Evolutionary conservation across 352 stramenopile species (phyloP).

Genomic region (Thraustochytrium sp.): DNA sequence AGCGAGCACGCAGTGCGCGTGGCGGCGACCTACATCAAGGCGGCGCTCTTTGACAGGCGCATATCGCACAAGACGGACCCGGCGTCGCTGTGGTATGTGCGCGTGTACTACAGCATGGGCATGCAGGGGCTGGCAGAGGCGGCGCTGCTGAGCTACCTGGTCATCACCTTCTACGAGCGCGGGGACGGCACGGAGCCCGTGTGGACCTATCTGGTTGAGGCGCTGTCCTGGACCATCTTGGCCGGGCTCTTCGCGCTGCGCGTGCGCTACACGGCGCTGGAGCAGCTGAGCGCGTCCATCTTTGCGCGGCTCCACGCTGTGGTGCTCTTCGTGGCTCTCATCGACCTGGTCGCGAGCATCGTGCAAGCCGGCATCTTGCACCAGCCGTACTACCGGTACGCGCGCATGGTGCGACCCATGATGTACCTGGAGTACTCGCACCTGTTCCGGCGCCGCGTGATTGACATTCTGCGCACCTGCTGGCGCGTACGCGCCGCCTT

Average conservation of each 20-base stretch:
- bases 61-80: background rate
- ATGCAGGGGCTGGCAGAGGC: background rate
- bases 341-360: background rate
- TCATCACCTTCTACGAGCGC: constrained; percentile 20
- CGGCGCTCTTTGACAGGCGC: background rate
- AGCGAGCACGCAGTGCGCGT: background rate
- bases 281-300: background rate
- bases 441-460: background rate
- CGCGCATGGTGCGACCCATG: constrained; percentile 11
- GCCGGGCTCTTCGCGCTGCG: background rate
- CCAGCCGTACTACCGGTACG: background rate
- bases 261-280: background rate
- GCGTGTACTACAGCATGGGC: constrained; percentile 2
- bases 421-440: constrained; percentile 33
- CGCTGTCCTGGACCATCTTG: background rate
- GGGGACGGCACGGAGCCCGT: background rate
- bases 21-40: constrained; percentile 19
- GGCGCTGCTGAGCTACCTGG: background rate
- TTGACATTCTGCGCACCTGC: constrained; percentile 26
- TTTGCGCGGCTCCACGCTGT: constrained; percentile 19
- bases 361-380: background rate
- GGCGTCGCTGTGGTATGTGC: background rate
- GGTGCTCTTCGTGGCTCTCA: background rate
- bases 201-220: background rate
- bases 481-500: constrained; percentile 1